Percentiles rank a stretch among this genome's conserved stretches.
phyloP scores from a whole-genome alignment of 352 stramenopile genomes.

The Globisporangium barbulae region DNA sequence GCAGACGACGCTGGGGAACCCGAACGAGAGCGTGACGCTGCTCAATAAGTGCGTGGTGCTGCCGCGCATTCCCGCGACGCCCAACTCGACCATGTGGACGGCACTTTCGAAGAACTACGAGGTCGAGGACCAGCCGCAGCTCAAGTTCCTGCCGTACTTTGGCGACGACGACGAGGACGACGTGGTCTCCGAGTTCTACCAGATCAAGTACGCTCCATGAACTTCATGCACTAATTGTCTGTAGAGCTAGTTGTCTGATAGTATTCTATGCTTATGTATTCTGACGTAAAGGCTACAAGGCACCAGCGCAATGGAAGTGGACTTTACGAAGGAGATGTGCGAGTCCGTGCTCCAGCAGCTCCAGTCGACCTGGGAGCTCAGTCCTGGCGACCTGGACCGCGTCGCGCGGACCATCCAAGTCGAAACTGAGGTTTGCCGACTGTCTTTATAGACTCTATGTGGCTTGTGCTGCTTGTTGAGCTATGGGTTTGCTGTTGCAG shows the following conservation, averaged over 20 bases:
- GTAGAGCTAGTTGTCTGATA: too few relatives aligned
- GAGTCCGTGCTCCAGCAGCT: slow-evolving; percentile 59
- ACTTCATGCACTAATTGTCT: too few relatives aligned
- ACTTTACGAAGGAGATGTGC: slow-evolving; percentile 75
- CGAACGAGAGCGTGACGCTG: slow-evolving; percentile 24
- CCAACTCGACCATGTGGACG: slow-evolving; percentile 76
- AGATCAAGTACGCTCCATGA: slow-evolving; percentile 58
- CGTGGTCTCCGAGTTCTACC: slow-evolving; percentile 79
- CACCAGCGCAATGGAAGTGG: slow-evolving; percentile 64
- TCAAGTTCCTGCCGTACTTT: slow-evolving; percentile 70
- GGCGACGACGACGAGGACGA: slow-evolving; percentile 84
- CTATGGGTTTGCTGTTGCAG: not conserved
- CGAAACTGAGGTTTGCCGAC: slow-evolving; percentile 34
- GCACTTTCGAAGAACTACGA: slow-evolving; percentile 79
- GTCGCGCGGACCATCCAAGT: slow-evolving; percentile 64
- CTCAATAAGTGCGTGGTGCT: slow-evolving; percentile 41
- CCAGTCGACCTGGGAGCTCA: slow-evolving; percentile 71
- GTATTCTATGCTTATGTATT: not conserved
- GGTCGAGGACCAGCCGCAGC: slow-evolving; percentile 83
- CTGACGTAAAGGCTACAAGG: slow-evolving; percentile 38
- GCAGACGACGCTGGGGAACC: slow-evolving; percentile 28
- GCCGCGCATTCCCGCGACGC: slow-evolving; percentile 41
- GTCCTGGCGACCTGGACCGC: slow-evolving; percentile 44
- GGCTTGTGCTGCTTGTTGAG: not conserved
- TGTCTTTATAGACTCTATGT: not conserved